Percentiles rank a stretch among this genome's conserved stretches.
Evolutionary conservation across 305 asterid species (phyloP).

Genomic region (Fraxinus greggii): DNA sequence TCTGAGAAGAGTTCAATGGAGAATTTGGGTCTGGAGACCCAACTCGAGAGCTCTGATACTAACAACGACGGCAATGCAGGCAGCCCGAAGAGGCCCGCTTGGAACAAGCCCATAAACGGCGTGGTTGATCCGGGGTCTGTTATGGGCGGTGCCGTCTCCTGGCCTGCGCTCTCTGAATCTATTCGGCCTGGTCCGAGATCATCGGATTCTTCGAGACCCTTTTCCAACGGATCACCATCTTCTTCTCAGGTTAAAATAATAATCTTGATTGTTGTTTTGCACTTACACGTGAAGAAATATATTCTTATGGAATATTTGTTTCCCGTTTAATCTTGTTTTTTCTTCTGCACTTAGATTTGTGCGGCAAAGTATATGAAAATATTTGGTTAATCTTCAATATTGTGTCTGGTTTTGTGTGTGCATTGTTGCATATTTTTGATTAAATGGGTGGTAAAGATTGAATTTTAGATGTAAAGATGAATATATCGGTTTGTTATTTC

Average conservation of each 20-base stretch:
- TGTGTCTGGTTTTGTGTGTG: background rate
- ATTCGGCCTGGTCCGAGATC: conserved; percentile 47
- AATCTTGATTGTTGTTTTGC: background rate
- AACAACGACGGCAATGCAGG: conserved; percentile 51
- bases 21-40: conserved; percentile 30
- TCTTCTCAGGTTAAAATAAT: conserved; percentile 53
- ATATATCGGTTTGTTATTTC: background rate
- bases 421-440: background rate
- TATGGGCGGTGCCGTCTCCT: conserved; percentile 68
- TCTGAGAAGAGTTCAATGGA: conserved; percentile 32
- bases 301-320: background rate
- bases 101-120: conserved; percentile 63
- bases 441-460: background rate
- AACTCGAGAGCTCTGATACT: conserved; percentile 37
- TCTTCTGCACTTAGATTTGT: background rate
- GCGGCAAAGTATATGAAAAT: background rate
- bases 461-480: background rate
- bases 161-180: conserved; percentile 90
- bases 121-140: conserved; percentile 56
- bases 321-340: background rate
- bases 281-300: background rate
- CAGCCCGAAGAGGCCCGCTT: conserved; percentile 54
- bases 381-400: background rate
- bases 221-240: conserved; percentile 56
- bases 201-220: conserved; percentile 39